phyloP scores from a whole-genome alignment of 2,329 filamentous ascomycete species.

The Thelonectria discophora region DNA sequence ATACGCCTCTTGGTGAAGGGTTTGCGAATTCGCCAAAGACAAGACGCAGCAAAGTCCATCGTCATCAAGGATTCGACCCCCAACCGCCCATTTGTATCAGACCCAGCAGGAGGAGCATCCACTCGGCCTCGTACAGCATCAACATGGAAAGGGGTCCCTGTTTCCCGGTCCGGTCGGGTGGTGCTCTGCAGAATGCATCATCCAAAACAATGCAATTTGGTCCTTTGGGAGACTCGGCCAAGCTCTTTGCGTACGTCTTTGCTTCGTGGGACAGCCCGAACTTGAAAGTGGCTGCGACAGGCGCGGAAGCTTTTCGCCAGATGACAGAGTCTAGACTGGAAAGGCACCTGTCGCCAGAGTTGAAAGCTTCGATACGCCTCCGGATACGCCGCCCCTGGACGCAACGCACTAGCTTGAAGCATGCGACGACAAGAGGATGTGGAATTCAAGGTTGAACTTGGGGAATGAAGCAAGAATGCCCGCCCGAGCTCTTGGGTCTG shows the following conservation, averaged over 20 bases:
- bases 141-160: neutral
- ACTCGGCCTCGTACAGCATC: conserved; percentile 8
- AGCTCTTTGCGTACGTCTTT: neutral
- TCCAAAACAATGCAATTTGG: conserved; percentile 13
- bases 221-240: neutral
- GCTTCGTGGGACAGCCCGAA: neutral
- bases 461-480: neutral
- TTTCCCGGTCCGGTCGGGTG: conserved; percentile 12
- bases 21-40: conserved; percentile 7
- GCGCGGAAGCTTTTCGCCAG: conserved; percentile 17
- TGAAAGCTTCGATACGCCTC: conserved; percentile 2
- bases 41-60: conserved; percentile 1
- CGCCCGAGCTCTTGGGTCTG: neutral
- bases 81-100: conserved; percentile 1
- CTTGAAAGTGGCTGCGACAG: conserved; percentile 2
- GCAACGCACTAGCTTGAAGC: no score
- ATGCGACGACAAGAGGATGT: no score
- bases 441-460: neutral
- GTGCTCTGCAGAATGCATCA: neutral
- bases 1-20: neutral
- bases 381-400: conserved; percentile 1
- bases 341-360: conserved; percentile 9
- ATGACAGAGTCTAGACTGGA: conserved; percentile 6
- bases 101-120: neutral
- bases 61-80: conserved; percentile 19